Evolutionary conservation across 2,329 filamentous ascomycete genomes (phyloP), one percentile per base, ranked within the genome.

Genomic region (Lasiodiplodia sp.): DNA sequence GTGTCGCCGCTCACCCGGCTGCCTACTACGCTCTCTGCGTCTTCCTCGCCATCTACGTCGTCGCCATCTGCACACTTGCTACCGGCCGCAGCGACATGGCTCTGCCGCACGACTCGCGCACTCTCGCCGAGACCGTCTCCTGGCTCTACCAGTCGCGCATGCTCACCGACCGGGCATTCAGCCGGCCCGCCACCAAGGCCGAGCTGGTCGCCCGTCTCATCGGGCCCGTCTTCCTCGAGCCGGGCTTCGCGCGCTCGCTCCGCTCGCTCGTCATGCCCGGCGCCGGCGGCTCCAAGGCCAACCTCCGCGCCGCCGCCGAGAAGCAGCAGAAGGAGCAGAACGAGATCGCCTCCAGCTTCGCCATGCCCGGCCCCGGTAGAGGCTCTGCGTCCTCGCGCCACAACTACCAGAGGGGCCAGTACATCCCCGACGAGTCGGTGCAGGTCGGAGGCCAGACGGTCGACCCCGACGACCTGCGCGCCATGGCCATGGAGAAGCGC

Each of bases 141-240:
- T 94, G 95, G 77, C 84, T 95, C 52, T 89, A 92, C 69, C 89
- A 90, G 72, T 90, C 89, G 53, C 90, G 91, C 28, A 82, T 96
- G 21, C 82, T 92, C 2, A 84, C 87, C 5, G 94, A 97, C 75
- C 85, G 89, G 11, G 87, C 91, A 0, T 95, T 97, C 76, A 86
- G 89, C 63, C 86, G 89, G 47, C 88, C 91, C 2, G 83, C 85
- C 34, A 89, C 85, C n/a, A 90, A 89, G 71, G 83, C 83, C 0
- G 91, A 94, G 71, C 85, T 97, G 23, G 85, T 90, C 25, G 88
- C 86, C 0, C 84, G 91, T 52, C 82, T 97, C 2, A 89, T 92
- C 63, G 83, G 87, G 53, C 81, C 83, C 76, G 66, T 82, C 79
- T 71, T 84, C 80, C 68, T 85, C 84, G 78, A 86, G 83, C 37